Conservation (phyloP, 177 flowering plant species). For the Vitis hybrid region DNA sequence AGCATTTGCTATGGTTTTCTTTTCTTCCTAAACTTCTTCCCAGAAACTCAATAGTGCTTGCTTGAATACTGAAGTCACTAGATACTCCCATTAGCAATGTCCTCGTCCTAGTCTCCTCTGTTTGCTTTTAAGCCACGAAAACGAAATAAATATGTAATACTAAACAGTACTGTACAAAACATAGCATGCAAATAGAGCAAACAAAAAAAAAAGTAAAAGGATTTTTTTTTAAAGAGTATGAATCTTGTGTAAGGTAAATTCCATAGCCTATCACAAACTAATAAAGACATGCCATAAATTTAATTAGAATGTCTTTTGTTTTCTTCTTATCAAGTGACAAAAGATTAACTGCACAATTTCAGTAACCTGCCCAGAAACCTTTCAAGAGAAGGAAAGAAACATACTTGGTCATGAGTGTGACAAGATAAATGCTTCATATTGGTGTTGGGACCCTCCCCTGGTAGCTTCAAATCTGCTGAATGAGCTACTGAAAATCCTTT, state of each 20-base stretch:
- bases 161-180: no score
- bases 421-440: constrained; percentile 2
- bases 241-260: background rate
- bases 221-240: no score
- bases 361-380: background rate
- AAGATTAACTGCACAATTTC: background rate
- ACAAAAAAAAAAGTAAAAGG: no score
- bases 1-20: no score
- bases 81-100: no score
- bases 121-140: no score
- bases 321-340: background rate
- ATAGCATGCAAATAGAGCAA: no score
- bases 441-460: constrained; percentile 15
- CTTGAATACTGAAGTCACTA: no score
- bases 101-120: no score
- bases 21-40: no score
- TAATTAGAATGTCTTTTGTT: background rate
- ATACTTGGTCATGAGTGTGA: constrained; percentile 17
- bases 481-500: constrained; percentile 10
- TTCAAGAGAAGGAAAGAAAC: background rate
- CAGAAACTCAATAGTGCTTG: no score
- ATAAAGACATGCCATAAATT: background rate
- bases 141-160: no score
- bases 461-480: constrained; percentile 1
- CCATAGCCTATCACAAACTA: background rate